These are phyloP conservation scores for Penicillium hordei DNA, from an alignment of 2,329 filamentous ascomycete species.

Conservation along the genomic window DNA sequence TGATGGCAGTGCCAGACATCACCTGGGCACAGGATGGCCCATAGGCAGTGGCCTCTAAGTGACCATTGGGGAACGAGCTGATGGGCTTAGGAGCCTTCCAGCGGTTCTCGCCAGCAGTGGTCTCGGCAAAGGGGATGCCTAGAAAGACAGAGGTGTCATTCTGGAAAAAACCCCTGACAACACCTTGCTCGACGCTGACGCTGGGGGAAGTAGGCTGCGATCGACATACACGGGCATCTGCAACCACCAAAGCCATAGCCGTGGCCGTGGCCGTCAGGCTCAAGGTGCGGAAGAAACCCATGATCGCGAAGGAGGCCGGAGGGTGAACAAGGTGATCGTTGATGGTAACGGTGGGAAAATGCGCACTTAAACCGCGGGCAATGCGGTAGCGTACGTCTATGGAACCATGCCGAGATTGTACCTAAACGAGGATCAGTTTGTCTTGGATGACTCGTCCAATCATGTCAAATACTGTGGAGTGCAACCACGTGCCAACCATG, in stretches of 20 bases:
- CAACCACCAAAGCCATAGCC: background rate
- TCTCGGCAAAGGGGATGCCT: background rate
- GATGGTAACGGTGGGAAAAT: background rate
- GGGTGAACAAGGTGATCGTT: background rate
- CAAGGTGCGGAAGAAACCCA: background rate
- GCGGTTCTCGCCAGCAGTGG: background rate
- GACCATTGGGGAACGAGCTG: background rate
- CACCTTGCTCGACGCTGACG: background rate
- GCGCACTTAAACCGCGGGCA: background rate
- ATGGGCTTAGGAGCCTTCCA: background rate
- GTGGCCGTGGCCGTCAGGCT: background rate
- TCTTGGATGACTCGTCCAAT: background rate
- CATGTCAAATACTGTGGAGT: background rate
- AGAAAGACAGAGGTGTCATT: background rate
- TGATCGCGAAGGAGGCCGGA: background rate
- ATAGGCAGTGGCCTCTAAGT: background rate
- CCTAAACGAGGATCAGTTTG: background rate
- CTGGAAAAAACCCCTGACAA: background rate
- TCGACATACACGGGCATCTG: background rate
- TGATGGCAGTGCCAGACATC: background rate
- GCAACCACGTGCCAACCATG: background rate
- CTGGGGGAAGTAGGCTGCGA: background rate
- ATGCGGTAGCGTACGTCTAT: background rate
- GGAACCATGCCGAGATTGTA: background rate
- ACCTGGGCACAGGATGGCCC: background rate